Evolutionary conservation across 2,329 filamentous ascomycete genomes (phyloP).

Genomic region (Penicillium brevicompactum): DNA sequence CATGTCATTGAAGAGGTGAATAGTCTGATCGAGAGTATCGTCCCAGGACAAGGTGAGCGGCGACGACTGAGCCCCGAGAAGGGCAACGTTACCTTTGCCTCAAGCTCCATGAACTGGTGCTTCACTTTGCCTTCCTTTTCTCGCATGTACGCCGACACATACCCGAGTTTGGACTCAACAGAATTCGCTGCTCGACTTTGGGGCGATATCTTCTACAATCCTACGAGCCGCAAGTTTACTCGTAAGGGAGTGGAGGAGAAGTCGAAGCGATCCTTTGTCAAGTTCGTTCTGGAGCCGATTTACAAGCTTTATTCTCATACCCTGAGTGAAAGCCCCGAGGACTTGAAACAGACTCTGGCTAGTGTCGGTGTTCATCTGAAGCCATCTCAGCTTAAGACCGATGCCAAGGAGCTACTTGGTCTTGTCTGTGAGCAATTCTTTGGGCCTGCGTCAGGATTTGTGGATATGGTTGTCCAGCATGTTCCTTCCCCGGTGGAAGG

Average conservation of each 20-base stretch:
- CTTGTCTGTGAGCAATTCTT: slow-evolving; percentile 96
- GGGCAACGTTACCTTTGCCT: slow-evolving; percentile 97
- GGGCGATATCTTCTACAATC: slow-evolving; percentile 97
- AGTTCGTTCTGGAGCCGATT: slow-evolving; percentile 93
- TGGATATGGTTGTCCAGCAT: slow-evolving; percentile 92
- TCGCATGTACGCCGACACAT: slow-evolving; percentile 92
- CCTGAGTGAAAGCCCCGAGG: slow-evolving; percentile 84
- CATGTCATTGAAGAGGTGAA: slow-evolving; percentile 99
- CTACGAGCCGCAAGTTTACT: slow-evolving; percentile 84
- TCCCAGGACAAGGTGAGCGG: slow-evolving; percentile 77
- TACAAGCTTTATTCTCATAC: slow-evolving; percentile 98
- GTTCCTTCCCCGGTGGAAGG: slow-evolving; percentile 83
- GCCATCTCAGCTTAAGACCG: slow-evolving; percentile 86
- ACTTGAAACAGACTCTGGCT: slow-evolving; percentile 76
- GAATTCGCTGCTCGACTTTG: slow-evolving; percentile 87
- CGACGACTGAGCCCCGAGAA: slow-evolving; percentile 89
- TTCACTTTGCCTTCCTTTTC: slow-evolving; percentile 94
- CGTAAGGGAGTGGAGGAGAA: slow-evolving; percentile 80
- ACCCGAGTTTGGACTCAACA: slow-evolving; percentile 75
- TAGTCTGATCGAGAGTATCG: slow-evolving; percentile 84
- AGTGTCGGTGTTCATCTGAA: slow-evolving; percentile 83
- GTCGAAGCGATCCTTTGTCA: slow-evolving; percentile 83
- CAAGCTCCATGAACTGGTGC: slow-evolving; percentile 92
- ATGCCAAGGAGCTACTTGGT: slow-evolving; percentile 85
- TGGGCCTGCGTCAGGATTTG: slow-evolving; percentile 82